A percentile compares a stretch with the other conserved stretches of the same genome.
Conservation (phyloP, 2,329 filamentous ascomycete genomes). For the Diaporthe ampelina region DNA sequence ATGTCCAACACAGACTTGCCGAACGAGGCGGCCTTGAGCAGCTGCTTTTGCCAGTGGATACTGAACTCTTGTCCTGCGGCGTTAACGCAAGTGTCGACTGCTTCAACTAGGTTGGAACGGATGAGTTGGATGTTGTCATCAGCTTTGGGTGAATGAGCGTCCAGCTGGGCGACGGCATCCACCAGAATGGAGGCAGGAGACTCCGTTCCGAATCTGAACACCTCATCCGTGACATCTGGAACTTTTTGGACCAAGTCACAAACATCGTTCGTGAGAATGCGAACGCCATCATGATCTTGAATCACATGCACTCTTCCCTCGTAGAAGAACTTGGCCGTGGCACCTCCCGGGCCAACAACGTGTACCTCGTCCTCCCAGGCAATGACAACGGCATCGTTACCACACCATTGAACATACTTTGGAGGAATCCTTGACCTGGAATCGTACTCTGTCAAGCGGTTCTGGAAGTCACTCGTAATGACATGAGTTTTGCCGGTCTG, state of each 20-base stretch:
- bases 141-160: slow-evolving; percentile 94
- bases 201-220: slow-evolving; percentile 89
- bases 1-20: slow-evolving; percentile 97
- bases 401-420: slow-evolving; percentile 94
- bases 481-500: slow-evolving; percentile 89
- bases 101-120: slow-evolving; percentile 86
- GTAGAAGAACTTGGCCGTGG: slow-evolving; percentile 85
- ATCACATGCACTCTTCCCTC: slow-evolving; percentile 91
- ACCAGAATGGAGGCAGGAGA: slow-evolving; percentile 93
- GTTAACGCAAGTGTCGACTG: slow-evolving; percentile 93
- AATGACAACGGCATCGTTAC: slow-evolving; percentile 91
- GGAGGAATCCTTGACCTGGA: slow-evolving; percentile 88
- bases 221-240: slow-evolving; percentile 85
- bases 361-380: slow-evolving; percentile 99
- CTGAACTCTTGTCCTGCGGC: slow-evolving; percentile 94
- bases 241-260: slow-evolving; percentile 98
- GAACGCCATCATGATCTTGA: slow-evolving; percentile 86
- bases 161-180: slow-evolving; percentile 91
- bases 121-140: slow-evolving; percentile 98
- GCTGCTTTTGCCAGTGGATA: slow-evolving; percentile 91
- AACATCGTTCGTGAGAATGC: slow-evolving; percentile 91
- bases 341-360: slow-evolving; percentile 87
- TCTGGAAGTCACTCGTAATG: slow-evolving; percentile 95
- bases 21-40: slow-evolving; percentile 96
- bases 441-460: slow-evolving; percentile 90